A percentile compares a stretch with the other conserved stretches of the same genome.
Evolutionary conservation across 2,329 filamentous ascomycete genomes (phyloP).

Genomic region (Paraconiothyrium sp.): DNA sequence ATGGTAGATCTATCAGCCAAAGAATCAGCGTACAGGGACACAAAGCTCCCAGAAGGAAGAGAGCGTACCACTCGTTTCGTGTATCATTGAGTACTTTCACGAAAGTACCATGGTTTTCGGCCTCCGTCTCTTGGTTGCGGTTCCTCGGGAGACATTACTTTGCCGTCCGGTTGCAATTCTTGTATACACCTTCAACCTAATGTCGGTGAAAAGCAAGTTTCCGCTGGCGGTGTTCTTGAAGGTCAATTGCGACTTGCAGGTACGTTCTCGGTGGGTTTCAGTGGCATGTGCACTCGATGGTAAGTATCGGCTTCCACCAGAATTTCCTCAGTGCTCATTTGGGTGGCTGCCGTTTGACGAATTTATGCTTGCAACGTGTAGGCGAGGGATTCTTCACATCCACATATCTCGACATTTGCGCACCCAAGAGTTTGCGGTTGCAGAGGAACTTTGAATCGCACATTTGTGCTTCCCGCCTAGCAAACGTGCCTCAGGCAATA

Average conservation of each 20-base stretch:
- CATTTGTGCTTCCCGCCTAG: constrained; percentile 1
- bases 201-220: no score
- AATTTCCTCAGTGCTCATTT: background rate
- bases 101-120: background rate
- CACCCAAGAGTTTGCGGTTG: background rate
- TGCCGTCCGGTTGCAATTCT: background rate
- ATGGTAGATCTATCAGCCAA: no score
- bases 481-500: background rate
- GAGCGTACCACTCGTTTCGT: background rate
- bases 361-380: background rate
- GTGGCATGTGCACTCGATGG: background rate
- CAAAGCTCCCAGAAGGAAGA: background rate
- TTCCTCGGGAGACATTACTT: background rate
- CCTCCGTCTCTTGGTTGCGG: constrained; percentile 9
- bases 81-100: background rate
- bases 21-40: no score
- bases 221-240: no score
- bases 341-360: background rate
- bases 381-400: background rate
- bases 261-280: no score
- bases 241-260: no score
- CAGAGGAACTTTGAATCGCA: background rate
- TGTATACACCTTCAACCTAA: background rate
- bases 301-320: background rate
- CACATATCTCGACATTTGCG: background rate